Percentiles rank a stretch among this genome's conserved stretches.
Evolutionary conservation across 352 stramenopile species (phyloP).

Genomic region (Globisporangium alternatum): DNA sequence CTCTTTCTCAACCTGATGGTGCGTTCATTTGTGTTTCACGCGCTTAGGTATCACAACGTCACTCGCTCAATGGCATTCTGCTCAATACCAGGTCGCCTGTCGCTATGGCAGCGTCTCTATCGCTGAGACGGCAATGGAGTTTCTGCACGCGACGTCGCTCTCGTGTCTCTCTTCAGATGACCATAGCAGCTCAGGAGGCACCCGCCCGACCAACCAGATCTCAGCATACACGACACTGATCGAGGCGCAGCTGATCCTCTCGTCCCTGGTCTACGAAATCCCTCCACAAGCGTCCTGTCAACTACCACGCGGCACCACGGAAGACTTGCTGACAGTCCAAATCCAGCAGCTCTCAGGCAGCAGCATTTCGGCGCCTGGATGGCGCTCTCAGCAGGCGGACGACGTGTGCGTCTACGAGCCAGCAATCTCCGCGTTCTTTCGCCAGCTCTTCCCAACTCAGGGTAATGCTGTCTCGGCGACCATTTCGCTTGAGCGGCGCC

Average conservation of each 20-base stretch:
- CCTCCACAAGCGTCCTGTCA: not conserved
- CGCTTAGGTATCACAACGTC: not conserved
- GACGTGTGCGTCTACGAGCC: slow-evolving; percentile 3
- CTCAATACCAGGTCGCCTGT: slow-evolving; percentile 21
- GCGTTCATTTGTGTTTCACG: slow-evolving; percentile 4
- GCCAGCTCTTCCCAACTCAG: not conserved
- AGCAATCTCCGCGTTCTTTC: not conserved
- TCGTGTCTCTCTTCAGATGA: slow-evolving; percentile 6
- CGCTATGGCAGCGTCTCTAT: slow-evolving; percentile 23
- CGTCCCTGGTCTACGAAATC: slow-evolving; percentile 25
- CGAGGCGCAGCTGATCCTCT: slow-evolving; percentile 28
- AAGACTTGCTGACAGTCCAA: slow-evolving; percentile 8
- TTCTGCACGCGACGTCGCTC: slow-evolving; percentile 25
- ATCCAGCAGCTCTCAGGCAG: not conserved
- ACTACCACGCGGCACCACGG: not conserved
- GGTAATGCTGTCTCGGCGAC: not conserved
- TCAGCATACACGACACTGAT: slow-evolving; percentile 20
- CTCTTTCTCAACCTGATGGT: slow-evolving; percentile 8
- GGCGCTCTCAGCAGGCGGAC: not conserved
- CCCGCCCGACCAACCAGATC: slow-evolving; percentile 2
- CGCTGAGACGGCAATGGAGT: slow-evolving; percentile 3
- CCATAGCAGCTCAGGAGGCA: not conserved
- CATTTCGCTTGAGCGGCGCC: not conserved
- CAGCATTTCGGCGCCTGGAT: not conserved
- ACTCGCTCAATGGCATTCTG: not conserved